These are phyloP conservation scores for Candida tropicalis DNA, from an alignment of 1,139 yeast genomes.

Conservation along the genomic window DNA sequence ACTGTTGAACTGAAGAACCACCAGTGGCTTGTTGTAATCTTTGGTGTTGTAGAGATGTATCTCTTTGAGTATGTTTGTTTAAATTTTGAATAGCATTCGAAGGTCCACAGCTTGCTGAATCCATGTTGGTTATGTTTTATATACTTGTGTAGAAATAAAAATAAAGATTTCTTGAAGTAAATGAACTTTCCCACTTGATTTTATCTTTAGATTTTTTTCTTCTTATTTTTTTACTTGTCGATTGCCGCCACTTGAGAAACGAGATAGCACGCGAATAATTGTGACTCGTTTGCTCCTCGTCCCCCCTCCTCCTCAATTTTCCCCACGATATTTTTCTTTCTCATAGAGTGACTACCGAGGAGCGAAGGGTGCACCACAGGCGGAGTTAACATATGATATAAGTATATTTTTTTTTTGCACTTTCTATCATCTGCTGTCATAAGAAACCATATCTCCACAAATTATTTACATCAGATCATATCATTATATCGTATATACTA, in stretches of 20 bases:
- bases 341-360: too few species aligned
- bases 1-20: constrained; percentile 12
- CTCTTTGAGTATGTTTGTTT: constrained; percentile 36
- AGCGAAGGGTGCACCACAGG: too few species aligned
- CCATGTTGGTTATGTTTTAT: constrained; percentile 26
- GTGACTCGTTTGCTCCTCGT: too few species aligned
- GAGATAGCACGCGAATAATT: too few species aligned
- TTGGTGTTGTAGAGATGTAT: constrained; percentile 36
- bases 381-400: constrained; percentile 1
- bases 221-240: too few species aligned
- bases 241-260: too few species aligned
- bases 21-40: constrained; percentile 14
- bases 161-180: too few species aligned
- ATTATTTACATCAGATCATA: not conserved
- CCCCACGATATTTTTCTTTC: too few species aligned
- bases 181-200: not conserved
- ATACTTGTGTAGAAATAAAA: too few species aligned
- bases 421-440: too few species aligned
- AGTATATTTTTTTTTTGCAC: not conserved
- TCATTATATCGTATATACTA: not conserved
- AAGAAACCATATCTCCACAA: not conserved
- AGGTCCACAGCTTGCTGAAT: constrained; percentile 40
- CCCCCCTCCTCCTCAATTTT: too few species aligned
- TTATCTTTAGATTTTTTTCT: not conserved
- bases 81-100: constrained; percentile 38